Percentiles rank a stretch among this genome's conserved stretches.
phyloP scores from a whole-genome alignment of 2,329 filamentous ascomycete species.

The Cladosporium sp. region DNA sequence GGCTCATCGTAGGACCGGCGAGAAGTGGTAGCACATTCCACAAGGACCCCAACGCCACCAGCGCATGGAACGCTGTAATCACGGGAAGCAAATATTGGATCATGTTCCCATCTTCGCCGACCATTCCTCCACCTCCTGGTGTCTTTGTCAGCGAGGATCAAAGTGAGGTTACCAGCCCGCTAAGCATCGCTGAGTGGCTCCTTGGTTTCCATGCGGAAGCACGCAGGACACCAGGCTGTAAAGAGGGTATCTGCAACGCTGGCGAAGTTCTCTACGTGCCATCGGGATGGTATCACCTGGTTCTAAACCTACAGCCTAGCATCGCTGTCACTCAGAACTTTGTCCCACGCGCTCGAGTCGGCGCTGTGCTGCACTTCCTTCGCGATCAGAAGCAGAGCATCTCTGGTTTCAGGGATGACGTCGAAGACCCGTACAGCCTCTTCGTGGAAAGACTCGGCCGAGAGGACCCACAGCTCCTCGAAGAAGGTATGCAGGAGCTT shows the following conservation, averaged over 20 bases:
- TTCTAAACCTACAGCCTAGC: conserved; percentile 79
- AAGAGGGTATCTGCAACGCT: conserved; percentile 76
- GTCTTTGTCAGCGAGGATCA: conserved; percentile 86
- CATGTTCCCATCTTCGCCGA: conserved; percentile 77
- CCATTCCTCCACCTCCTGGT: conserved; percentile 68
- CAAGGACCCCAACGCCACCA: conserved; percentile 69
- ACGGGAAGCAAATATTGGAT: conserved; percentile 96
- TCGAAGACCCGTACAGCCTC: conserved; percentile 67
- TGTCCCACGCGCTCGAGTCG: conserved; percentile 70
- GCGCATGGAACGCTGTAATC: conserved; percentile 92
- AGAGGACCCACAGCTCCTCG: conserved; percentile 62
- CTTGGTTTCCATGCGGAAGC: conserved; percentile 84
- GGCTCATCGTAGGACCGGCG: conserved; percentile 86
- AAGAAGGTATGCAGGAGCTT: conserved; percentile 60
- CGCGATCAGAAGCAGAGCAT: conserved; percentile 79
- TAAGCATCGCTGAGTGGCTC: conserved; percentile 96
- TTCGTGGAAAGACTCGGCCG: conserved; percentile 67
- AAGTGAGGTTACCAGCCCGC: conserved; percentile 86
- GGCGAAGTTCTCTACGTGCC: conserved; percentile 92
- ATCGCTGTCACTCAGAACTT: conserved; percentile 96
- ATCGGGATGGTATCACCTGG: conserved; percentile 94
- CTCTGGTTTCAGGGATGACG: conserved; percentile 72
- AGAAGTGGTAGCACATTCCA: conserved; percentile 92
- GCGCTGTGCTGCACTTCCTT: conserved; percentile 74
- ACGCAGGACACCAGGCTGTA: conserved; percentile 67